Base-by-base conservation (phyloP, 305 asterid genomes). In the Solanum chacoense region DNA sequence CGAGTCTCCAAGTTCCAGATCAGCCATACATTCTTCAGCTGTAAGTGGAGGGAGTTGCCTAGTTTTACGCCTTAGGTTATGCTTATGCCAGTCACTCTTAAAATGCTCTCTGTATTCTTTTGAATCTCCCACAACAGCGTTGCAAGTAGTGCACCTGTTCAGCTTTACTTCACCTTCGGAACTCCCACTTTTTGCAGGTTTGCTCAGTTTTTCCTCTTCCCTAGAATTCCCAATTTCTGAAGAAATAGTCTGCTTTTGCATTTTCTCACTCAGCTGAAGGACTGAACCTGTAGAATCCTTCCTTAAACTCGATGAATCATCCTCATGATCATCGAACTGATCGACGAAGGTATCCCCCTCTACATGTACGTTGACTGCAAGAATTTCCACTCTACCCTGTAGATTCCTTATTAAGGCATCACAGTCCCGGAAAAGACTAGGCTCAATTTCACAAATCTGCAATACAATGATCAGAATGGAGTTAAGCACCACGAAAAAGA, bases 1-100 rank as follows among this genome's bases (percentile, higher is more conserved):
- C 0, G 95, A 92, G 91, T 95, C 95, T 5, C 77, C 91, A 24
- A 94, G 87, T 36, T 94, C 95, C 91, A 94, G 24, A 88, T 95
- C 98, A 22, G 90, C 94, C 86, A 89, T 65, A 91, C 98, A 94
- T 92, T 95, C 98, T 65, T 94, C 98, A 24, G 94, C 95, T 69
- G 96, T 87, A 67, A 94, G 93, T 28, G 96, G 97, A 89, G 94
- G 91, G n/a, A 94, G 95, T 80, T 94, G 94, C 89, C 93, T 92
- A 35, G 94, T 94, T 84, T 94, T 94, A 67, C 95, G 90, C 92
- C 93, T 90, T 31, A 95, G 90, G 87, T 95, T 96, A 85, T 96
- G 84, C 86, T 94, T 95, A 89, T 95, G 98, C 98, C 98, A 95
- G 8, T 94, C 98, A 74, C 97, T 94, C 94, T 95, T 95, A 90